phyloP scores from a whole-genome alignment of 2,329 filamentous ascomycete genomes.

The Helminthosporium solani region DNA sequence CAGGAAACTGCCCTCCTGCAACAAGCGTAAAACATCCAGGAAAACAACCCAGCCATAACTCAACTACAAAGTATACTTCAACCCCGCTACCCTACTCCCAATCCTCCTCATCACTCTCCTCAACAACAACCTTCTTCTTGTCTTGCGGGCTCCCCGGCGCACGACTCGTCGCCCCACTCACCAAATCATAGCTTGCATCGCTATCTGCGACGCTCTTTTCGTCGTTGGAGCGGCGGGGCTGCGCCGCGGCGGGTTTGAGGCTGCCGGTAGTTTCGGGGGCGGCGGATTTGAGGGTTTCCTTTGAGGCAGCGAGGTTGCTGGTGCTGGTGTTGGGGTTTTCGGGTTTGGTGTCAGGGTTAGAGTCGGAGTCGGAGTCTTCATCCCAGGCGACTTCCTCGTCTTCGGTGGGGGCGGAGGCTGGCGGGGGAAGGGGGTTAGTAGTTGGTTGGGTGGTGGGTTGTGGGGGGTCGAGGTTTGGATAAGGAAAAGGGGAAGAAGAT shows the following conservation, averaged over 20 bases:
- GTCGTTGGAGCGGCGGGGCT: constrained; percentile 69
- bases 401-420: constrained; percentile 65
- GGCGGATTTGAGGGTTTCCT: constrained; percentile 43
- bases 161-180: constrained; percentile 72
- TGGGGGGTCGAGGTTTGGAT: no score
- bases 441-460: no score
- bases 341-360: no score
- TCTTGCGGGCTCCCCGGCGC: constrained; percentile 68
- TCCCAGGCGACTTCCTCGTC: constrained; percentile 70
- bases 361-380: constrained; percentile 62
- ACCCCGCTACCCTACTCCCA: constrained; percentile 62
- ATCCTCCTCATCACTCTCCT: constrained; percentile 71
- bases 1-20: no score
- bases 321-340: constrained; percentile 10
- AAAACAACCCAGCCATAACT: no score
- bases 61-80: background rate
- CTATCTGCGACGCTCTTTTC: constrained; percentile 84
- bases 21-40: background rate
- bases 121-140: constrained; percentile 47
- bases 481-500: background rate
- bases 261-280: constrained; percentile 16
- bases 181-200: constrained; percentile 93
- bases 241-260: constrained; percentile 62
- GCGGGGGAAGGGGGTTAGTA: no score
- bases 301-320: constrained; percentile 32